phyloP scores from a whole-genome alignment of 306 rosid genomes.

The Cyclanthera cordifolia region DNA sequence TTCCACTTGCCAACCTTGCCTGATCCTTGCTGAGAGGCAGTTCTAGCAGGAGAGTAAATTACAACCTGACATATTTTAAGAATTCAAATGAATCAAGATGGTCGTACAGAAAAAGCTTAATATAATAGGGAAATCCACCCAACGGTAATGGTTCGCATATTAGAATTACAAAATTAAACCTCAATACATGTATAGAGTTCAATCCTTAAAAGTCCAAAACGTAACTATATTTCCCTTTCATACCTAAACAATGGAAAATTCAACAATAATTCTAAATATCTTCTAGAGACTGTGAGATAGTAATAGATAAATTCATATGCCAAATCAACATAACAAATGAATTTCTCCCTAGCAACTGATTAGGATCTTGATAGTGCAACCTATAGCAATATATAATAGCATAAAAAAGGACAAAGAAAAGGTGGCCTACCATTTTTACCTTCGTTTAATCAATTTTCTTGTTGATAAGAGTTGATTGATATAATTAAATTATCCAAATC shows the following conservation, averaged over 20 bases:
- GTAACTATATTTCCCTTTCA: not conserved
- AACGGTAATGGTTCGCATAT: not conserved
- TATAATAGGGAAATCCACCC: not conserved
- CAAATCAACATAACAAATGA: not conserved
- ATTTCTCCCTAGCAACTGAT: not conserved
- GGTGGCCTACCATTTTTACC: not conserved
- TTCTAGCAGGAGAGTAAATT: conserved; percentile 91
- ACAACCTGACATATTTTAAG: conserved; percentile 46
- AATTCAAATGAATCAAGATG: not conserved
- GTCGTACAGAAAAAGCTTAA: not conserved
- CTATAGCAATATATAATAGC: not conserved
- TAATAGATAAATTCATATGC: not conserved
- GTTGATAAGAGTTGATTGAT: too few species aligned
- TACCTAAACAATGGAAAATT: not conserved
- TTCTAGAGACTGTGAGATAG: not conserved
- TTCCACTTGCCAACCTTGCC: conserved; percentile 93
- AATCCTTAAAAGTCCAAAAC: not conserved
- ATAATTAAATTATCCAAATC: too few species aligned
- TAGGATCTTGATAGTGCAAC: not conserved
- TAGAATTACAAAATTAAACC: not conserved
- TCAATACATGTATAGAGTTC: not conserved
- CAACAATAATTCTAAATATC: not conserved
- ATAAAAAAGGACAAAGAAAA: not conserved
- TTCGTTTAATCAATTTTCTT: not conserved
- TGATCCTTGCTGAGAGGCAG: conserved; percentile 95